phyloP scores from a whole-genome alignment of 192 early-diverging fungal genomes.

The Coemansia sp. region DNA sequence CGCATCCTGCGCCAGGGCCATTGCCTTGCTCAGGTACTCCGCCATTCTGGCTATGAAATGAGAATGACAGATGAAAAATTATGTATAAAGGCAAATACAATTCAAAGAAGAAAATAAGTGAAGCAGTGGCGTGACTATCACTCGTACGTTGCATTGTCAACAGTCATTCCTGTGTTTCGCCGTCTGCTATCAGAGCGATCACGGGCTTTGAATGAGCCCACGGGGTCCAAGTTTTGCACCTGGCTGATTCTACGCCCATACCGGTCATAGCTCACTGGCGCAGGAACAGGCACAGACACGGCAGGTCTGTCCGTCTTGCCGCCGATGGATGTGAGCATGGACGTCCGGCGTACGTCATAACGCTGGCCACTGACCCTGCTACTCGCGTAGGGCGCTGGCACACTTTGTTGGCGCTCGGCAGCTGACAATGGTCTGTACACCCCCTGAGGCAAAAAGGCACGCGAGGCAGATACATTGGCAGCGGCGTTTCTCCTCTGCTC shows the following conservation, averaged over 20 bases:
- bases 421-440: neutral
- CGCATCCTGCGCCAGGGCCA: constrained; percentile 74
- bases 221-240: neutral
- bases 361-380: neutral
- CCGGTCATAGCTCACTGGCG: neutral
- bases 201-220: constrained; percentile 7
- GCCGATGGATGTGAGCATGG: neutral
- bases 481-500: constrained; percentile 9
- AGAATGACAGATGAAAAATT: neutral
- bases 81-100: neutral
- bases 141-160: neutral
- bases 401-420: neutral
- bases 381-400: neutral
- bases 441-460: neutral
- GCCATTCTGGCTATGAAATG: constrained; percentile 36
- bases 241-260: constrained; percentile 1
- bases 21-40: constrained; percentile 65
- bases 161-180: constrained; percentile 13
- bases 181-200: constrained; percentile 16
- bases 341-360: neutral
- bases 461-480: neutral
- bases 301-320: neutral
- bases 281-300: neutral
- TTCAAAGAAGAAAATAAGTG: neutral
- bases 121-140: neutral